Evolutionary conservation across 371 early-diverging fungal species (phyloP).

Genomic region (Funneliformis caledonium): DNA sequence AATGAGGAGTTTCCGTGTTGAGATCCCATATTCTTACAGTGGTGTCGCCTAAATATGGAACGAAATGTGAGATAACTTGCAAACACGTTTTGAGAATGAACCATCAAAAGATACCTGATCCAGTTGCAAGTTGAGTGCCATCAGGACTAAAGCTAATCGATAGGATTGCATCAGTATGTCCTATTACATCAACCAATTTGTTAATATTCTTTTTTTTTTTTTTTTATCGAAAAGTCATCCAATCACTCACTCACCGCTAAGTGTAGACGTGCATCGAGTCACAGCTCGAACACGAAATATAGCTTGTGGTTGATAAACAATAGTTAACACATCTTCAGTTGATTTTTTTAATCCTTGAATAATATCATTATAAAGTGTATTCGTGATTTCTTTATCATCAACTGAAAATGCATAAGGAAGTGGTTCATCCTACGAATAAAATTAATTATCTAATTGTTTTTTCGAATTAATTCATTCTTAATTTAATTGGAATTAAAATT

Average conservation of each 20-base stretch:
- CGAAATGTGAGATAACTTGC: neutral
- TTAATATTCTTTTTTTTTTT: neutral
- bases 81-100: too few species aligned
- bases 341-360: conserved; percentile 70
- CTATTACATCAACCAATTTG: conserved; percentile 42
- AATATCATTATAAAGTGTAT: conserved; percentile 75
- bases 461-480: too few species aligned
- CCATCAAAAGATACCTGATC: conserved; percentile 61
- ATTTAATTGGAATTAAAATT: too few species aligned
- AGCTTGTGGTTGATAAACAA: conserved; percentile 93
- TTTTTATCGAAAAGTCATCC: neutral
- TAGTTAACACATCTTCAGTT: conserved; percentile 83
- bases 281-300: conserved; percentile 92
- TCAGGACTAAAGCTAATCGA: conserved; percentile 92
- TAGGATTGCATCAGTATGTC: conserved; percentile 95
- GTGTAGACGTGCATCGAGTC: conserved; percentile 84
- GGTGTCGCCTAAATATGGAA: conserved; percentile 69
- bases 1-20: conserved; percentile 87
- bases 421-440: conserved; percentile 80
- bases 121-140: conserved; percentile 88
- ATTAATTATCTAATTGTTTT: too few species aligned
- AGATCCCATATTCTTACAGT: conserved; percentile 98
- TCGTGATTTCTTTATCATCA: conserved; percentile 79
- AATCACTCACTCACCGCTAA: conserved; percentile 59
- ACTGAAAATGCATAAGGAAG: conserved; percentile 92